Evolutionary conservation across 306 rosid genomes (phyloP), one percentile per base, ranked within the genome.

Genomic region (Lablab purpureus): DNA sequence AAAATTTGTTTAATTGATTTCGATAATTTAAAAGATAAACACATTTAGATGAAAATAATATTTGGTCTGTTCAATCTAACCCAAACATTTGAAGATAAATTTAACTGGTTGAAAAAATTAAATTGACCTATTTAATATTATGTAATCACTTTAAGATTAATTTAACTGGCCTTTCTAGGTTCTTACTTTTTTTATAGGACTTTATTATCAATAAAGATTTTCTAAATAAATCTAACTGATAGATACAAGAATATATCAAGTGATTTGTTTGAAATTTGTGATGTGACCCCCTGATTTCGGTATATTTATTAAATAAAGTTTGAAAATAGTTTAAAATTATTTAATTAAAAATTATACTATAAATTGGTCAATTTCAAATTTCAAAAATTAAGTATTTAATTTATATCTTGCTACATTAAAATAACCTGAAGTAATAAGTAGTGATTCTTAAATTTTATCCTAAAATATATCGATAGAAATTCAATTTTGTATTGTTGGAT

Each of bases 231-330:
- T 15, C 21, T 60, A 32, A 30, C 19, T 17, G 23, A 34, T 10
- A n/a, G 69, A 34, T 7, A 34, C 4, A 47, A 34, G 15, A 64
- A 64, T 34, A 34, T 65, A 36, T 18, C 4, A 37, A 64, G 4
- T 65, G 71, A 65, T n/a, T 36, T 32, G 70, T 63, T 28, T 7
- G 23, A 34, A 32, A 32, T 63, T 63, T 32, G 17, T 63, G 45
- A 63, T 32, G 22, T 32, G 45, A 63, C 41, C n/a, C 10, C 3
- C 3, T 30, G 22, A 30, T 14, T 30, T 32, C 0, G 2, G 23
- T n/a, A 7, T 7, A 60, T 60, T 55, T 14, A 14, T 6, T 13
- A 23, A 58, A 27, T 12, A 59, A 27, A 27, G 6, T 12, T 56
- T 59, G 7, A 13, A 25, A 13, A 25, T 25, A 59, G 5, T 0